Evolutionary conservation across 345 rosid genomes (phyloP), one percentile per base, ranked within the genome.

Genomic region (Citrus mangshanensis): DNA sequence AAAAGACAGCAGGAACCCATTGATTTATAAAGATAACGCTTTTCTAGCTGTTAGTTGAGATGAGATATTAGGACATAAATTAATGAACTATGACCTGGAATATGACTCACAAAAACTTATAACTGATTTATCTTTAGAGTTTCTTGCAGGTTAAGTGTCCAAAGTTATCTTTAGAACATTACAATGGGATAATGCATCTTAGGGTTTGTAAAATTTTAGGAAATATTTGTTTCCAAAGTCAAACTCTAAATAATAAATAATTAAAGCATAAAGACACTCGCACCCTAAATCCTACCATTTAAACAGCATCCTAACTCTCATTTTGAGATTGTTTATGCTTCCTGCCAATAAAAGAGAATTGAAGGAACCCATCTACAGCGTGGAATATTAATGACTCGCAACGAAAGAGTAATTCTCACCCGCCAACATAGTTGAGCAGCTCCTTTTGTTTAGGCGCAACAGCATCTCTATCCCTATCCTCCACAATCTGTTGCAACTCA

Each of bases 401-500:
- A 70, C 32, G 24, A 30, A 34, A 56, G 40, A n/a, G 58, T 5
- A 75, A 76, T 75, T 85, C 93, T 86, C 70, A 96, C 99, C 93
- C 86, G 79, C 99, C 93, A 71, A 96, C 97, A 80, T 90, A 96
- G 59, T 84, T 88, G 74, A 96, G 99, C 78, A 96, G 84, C 80
- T 93, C 97, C 89, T 89, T 96, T 84, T 96, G 99, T 80, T 91
- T 96, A 16, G 95, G 86, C 58, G 93, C 97, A 75, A 94, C 95
- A 0, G 89, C 99, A 64, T 96, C 99, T 91, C 98, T 90, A 71
- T 94, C 86, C 80, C 94, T 92, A 60, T 88, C 91, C 86, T 90
- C 97, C 78, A 93, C 97, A 71, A 91, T 92, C 89, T 89, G 84
- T 76, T 92, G 90, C 83, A 96, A 89, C 80, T 96, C 97, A 54